Evolutionary conservation across 2,329 filamentous ascomycete species (phyloP).

Genomic region (Colletotrichum lentis): DNA sequence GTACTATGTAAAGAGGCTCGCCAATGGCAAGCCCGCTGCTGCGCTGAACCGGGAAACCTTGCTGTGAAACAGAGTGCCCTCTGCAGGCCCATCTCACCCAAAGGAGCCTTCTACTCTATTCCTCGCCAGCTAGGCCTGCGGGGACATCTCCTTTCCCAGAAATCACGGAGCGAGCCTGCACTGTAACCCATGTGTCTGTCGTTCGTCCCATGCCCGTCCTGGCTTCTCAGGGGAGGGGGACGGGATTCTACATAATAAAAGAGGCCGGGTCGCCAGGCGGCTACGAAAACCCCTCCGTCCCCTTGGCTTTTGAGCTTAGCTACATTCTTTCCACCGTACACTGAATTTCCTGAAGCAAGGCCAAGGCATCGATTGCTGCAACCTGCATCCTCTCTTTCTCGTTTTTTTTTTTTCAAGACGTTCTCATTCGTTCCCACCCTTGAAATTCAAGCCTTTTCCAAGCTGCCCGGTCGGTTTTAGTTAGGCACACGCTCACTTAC

Average conservation of each 20-base stretch:
- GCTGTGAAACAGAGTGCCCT: constrained; percentile 22
- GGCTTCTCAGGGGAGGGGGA: not conserved
- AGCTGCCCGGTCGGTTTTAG: constrained; percentile 32
- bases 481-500: constrained; percentile 30
- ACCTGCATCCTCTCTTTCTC: constrained; percentile 37
- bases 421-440: constrained; percentile 28
- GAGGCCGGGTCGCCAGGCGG: constrained; percentile 9
- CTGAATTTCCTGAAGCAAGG: constrained; percentile 34
- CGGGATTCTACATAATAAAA: constrained; percentile 21
- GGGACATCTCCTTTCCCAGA: constrained; percentile 9
- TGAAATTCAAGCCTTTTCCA: constrained; percentile 28
- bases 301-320: constrained; percentile 31
- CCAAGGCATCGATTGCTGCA: constrained; percentile 37
- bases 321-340: constrained; percentile 30
- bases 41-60: constrained; percentile 25
- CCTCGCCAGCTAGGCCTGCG: constrained; percentile 36
- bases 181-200: constrained; percentile 8
- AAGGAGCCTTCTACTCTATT: constrained; percentile 31
- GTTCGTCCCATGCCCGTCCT: constrained; percentile 11
- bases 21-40: constrained; percentile 1
- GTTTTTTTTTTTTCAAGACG: constrained; percentile 12
- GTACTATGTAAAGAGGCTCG: not conserved
- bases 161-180: constrained; percentile 19
- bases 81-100: constrained; percentile 18
- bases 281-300: not conserved